phyloP scores from a whole-genome alignment of 352 stramenopile species.

The Globisporangium carolinianum region DNA sequence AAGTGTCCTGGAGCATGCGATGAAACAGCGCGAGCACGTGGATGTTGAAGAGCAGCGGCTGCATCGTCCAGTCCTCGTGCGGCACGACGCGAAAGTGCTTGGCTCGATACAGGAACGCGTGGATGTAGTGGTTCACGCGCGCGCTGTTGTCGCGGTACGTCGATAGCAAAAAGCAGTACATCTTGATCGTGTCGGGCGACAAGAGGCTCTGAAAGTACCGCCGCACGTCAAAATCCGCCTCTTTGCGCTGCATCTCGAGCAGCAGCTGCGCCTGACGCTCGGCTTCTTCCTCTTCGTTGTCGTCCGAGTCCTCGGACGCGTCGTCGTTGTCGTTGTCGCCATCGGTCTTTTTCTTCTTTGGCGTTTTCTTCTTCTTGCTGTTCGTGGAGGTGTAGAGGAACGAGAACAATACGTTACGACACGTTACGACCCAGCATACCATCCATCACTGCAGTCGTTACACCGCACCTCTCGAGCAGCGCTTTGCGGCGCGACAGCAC shows the following conservation, averaged over 20 bases:
- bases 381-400: neutral
- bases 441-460: no score
- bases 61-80: conserved; percentile 74
- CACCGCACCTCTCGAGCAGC: conserved; percentile 38
- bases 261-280: conserved; percentile 61
- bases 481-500: conserved; percentile 72
- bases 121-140: conserved; percentile 87
- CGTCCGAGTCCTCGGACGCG: conserved; percentile 33
- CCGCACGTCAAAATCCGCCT: conserved; percentile 79
- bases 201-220: conserved; percentile 80
- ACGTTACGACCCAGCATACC: no score
- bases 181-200: conserved; percentile 72
- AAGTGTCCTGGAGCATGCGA: conserved; percentile 74
- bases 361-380: conserved; percentile 25
- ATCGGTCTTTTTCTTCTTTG: conserved; percentile 35
- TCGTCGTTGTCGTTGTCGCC: conserved; percentile 21
- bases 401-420: no score
- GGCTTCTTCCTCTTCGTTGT: conserved; percentile 69
- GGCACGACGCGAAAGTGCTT: conserved; percentile 76
- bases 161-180: conserved; percentile 72
- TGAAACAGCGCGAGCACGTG: conserved; percentile 77
- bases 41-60: conserved; percentile 85
- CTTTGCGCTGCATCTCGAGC: conserved; percentile 83
- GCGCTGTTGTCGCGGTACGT: conserved; percentile 69
- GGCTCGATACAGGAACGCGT: conserved; percentile 82